Percentiles rank a stretch among this genome's conserved stretches.
These are phyloP conservation scores for Penicillium sp. DNA, from an alignment of 2,329 filamentous ascomycete genomes.

Conservation along the genomic window DNA sequence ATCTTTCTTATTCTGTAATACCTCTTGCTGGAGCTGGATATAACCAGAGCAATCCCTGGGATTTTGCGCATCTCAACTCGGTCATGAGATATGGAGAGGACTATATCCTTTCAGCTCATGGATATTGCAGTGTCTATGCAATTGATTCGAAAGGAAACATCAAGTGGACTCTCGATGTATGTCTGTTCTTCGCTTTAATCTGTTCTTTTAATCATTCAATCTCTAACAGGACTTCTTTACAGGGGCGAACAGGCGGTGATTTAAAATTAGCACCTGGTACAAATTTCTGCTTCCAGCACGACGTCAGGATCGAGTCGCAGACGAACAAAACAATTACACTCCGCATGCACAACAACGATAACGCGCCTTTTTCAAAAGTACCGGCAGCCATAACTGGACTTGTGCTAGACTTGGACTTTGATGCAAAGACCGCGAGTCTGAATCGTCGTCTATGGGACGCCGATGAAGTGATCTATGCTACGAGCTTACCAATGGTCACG, in stretches of 20 bases:
- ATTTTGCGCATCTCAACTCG: constrained; percentile 30
- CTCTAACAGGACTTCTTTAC: background rate
- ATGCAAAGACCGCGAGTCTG: background rate
- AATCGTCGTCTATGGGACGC: constrained; percentile 5
- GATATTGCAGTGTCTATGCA: constrained; percentile 26
- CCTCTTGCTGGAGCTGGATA: background rate
- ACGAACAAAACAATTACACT: constrained; percentile 35
- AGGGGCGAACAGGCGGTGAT: constrained; percentile 30
- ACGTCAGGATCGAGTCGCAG: constrained; percentile 36
- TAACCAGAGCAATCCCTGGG: constrained; percentile 22
- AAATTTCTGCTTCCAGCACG: constrained; percentile 36
- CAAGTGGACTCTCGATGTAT: constrained; percentile 30
- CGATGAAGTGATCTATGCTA: background rate
- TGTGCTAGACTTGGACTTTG: background rate
- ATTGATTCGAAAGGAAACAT: constrained; percentile 31
- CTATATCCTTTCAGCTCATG: constrained; percentile 29
- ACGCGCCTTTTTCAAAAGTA: constrained; percentile 16
- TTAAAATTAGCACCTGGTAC: constrained; percentile 20
- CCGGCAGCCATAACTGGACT: constrained; percentile 2
- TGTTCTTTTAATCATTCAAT: background rate
- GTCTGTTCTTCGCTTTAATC: background rate
- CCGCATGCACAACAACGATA: constrained; percentile 35
- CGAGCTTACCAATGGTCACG: background rate
- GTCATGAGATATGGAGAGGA: constrained; percentile 23
- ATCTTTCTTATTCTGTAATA: background rate